These are phyloP conservation scores for Drechslerella dactyloides DNA, from an alignment of 2,329 filamentous ascomycete species.

Conservation along the genomic window DNA sequence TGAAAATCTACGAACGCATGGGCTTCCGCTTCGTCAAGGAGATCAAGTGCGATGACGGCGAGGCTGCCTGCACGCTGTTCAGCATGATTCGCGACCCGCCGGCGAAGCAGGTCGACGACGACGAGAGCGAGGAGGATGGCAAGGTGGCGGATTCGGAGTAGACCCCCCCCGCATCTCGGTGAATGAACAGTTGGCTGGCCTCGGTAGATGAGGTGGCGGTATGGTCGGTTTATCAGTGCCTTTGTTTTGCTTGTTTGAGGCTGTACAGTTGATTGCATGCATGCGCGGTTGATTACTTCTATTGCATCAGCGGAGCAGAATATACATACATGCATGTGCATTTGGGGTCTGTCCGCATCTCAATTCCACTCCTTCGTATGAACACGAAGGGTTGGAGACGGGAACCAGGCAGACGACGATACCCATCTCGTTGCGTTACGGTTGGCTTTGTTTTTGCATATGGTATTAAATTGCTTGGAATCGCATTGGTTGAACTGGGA, in stretches of 20 bases:
- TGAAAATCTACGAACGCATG: constrained; percentile 73
- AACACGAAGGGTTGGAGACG: not conserved
- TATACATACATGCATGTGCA: not conserved
- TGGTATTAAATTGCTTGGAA: too few species aligned
- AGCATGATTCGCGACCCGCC: constrained; percentile 62
- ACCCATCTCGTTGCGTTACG: too few species aligned
- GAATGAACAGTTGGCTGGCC: not conserved
- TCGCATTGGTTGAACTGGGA: too few species aligned
- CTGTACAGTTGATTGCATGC: not conserved
- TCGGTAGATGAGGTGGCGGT: not conserved
- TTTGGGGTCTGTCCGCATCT: too few species aligned
- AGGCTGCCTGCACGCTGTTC: constrained; percentile 64
- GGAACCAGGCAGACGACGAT: too few species aligned
- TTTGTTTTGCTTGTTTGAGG: not conserved
- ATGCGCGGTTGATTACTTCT: not conserved
- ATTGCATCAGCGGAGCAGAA: not conserved
- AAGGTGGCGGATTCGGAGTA: constrained; percentile 20
- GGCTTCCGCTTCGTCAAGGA: constrained; percentile 71
- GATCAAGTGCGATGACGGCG: constrained; percentile 71
- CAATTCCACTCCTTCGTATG: too few species aligned
- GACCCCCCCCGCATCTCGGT: too few species aligned
- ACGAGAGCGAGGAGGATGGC: constrained; percentile 13
- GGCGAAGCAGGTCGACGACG: constrained; percentile 15
- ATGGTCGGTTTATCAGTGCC: not conserved
- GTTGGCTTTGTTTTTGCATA: too few species aligned